Base-by-base conservation (phyloP, 345 rosid genomes). In the Acer campestre region DNA sequence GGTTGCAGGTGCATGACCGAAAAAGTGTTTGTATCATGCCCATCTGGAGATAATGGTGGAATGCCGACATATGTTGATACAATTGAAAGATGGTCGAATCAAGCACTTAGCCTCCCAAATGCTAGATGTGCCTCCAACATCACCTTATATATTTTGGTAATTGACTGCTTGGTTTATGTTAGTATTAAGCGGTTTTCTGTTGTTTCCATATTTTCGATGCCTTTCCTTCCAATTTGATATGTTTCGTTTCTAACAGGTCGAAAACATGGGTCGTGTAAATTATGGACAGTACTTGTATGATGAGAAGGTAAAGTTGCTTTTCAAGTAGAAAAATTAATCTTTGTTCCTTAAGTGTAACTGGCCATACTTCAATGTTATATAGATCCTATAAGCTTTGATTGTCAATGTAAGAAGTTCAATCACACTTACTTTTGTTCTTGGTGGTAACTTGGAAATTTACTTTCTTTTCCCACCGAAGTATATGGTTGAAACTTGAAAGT, bases 241-340 rank as follows among this genome's bases (percentile, higher is more conserved):
- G 22, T 71, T 70, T 27, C 23, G 35, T 25, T 72, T 84, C 71
- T 73, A 84, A 9, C 80, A 95, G 98, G 99, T 95, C 84, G 99
- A 95, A 84, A 95, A 95, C 85, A 86, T 90, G 96, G 98, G 99
- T 38, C 97, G 90, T 14, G 88, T 95, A 70, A 95, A 95, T 80
- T 92, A 95, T 78, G 99, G 99, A 29, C 78, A 77, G 38, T 90
- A 88, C 89, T 23, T 91, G 67, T 93, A 88, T 85, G 99, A 95
- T 82, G 82, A 82, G 78, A 95, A 95, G 98, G 99, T 90, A 86
- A 79, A 25, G 31, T 75, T 68, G 65, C 66, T 44, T 59, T 35
- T 31, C 25, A 46, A 62, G 61, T 66, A 46, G 67, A 53, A 66
- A 51, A 18, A 53, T 65, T 51, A n/a, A 10, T n/a, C 42, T 49